These are phyloP conservation scores for Elasticomyces elasticus DNA, from an alignment of 495 filamentous ascomycete genomes.

Conservation along the genomic window DNA sequence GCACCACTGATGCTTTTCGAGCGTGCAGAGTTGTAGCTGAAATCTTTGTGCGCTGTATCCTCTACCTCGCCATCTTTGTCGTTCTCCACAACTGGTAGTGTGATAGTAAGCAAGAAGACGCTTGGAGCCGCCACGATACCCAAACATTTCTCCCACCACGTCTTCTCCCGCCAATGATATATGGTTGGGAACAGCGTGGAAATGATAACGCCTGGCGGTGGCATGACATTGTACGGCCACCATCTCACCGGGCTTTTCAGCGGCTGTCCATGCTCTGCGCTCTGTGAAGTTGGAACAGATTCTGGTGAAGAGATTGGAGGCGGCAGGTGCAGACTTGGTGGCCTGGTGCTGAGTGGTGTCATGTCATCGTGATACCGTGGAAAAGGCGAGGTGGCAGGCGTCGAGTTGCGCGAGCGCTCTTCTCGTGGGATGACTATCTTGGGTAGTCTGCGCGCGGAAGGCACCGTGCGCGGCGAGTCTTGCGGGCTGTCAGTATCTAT, in stretches of 20 bases:
- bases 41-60: slow-evolving; percentile 23
- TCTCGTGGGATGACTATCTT: slow-evolving; percentile 18
- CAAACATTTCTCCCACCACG: slow-evolving; percentile 62
- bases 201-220: slow-evolving; percentile 57
- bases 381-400: slow-evolving; percentile 34
- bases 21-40: background rate
- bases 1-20: slow-evolving; percentile 2
- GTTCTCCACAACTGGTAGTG: slow-evolving; percentile 79
- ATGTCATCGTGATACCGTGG: slow-evolving; percentile 42
- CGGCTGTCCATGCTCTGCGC: slow-evolving; percentile 3
- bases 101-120: slow-evolving; percentile 82
- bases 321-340: slow-evolving; percentile 46
- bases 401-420: slow-evolving; percentile 4
- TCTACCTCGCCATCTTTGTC: slow-evolving; percentile 43
- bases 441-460: slow-evolving; percentile 10
- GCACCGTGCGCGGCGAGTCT: slow-evolving; percentile 12
- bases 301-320: slow-evolving; percentile 45
- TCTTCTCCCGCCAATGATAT: slow-evolving; percentile 66
- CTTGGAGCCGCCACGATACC: slow-evolving; percentile 75
- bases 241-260: slow-evolving; percentile 29
- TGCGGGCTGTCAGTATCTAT: slow-evolving; percentile 1
- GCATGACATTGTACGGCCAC: slow-evolving; percentile 68
- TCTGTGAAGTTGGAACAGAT: slow-evolving; percentile 31
- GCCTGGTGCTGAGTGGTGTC: slow-evolving; percentile 23
- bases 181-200: slow-evolving; percentile 84